phyloP scores from a whole-genome alignment of 495 filamentous ascomycete species.

The Acidomyces sp. region DNA sequence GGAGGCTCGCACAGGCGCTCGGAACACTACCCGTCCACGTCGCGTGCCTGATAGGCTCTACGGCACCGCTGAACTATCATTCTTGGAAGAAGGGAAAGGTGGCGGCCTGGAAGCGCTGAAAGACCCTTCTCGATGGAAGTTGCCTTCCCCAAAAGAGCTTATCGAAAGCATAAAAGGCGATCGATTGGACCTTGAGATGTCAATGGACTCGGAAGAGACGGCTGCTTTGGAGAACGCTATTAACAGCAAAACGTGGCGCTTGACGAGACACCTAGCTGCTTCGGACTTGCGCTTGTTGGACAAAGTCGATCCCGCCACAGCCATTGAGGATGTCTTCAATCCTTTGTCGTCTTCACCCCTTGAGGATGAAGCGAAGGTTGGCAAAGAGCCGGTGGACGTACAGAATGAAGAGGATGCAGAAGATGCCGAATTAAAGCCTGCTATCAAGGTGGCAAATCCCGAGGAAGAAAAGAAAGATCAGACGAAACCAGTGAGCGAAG shows the following conservation, averaged over 20 bases:
- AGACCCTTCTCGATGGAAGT: conserved; percentile 40
- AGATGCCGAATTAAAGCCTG: no score
- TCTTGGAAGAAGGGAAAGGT: conserved; percentile 52
- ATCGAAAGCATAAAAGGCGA: conserved; percentile 45
- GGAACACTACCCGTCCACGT: conserved; percentile 51
- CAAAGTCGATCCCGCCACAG: conserved; percentile 70
- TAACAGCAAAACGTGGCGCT: conserved; percentile 78
- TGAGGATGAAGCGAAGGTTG: no score
- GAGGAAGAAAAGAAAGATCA: no score
- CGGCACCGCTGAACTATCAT: conserved; percentile 60
- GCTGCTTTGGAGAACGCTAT: conserved; percentile 52
- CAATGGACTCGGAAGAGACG: conserved; percentile 55
- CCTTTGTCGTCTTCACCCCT: background rate
- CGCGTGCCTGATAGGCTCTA: conserved; percentile 51
- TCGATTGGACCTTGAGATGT: conserved; percentile 74
- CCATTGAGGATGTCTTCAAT: conserved; percentile 40
- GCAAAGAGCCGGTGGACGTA: no score
- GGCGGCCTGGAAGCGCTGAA: conserved; percentile 47
- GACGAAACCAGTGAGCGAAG: no score
- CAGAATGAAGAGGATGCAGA: no score
- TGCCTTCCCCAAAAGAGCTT: conserved; percentile 43
- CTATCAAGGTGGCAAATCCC: no score
- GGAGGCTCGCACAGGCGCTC: conserved; percentile 49
- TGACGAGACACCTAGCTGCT: conserved; percentile 62
- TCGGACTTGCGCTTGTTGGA: conserved; percentile 65